Base-by-base conservation (phyloP, 352 stramenopile species). In the Thraustotheca clavata region DNA sequence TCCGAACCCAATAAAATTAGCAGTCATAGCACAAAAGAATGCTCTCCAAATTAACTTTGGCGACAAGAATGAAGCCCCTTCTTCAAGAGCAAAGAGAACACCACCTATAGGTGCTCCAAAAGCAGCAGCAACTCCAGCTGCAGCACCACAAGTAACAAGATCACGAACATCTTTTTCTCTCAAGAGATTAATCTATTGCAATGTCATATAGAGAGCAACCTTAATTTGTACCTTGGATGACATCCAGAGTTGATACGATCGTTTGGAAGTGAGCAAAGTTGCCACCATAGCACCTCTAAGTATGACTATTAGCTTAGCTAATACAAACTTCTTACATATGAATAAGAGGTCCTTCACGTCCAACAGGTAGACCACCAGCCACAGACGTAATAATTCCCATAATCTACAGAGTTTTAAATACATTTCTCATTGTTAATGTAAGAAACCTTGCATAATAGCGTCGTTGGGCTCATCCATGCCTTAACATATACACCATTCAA, bases 41-140 rank as follows among this genome's bases (percentile, higher is more conserved):
- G 67, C 75, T 16, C 71, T 67, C 46, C 74, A 66, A 12, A 62
- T 70, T 24, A 86, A 67, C 68, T 82, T 72, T 18, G 54, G 46
- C 14, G 68, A 69, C 12, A 67, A 55, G 67, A 82, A 86, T 43
- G 72, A 84, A 20, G 59, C 70, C 14, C 65, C 65, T 75, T 71
- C 55, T 67, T 67, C 63, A 35, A 69, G n/a, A 48, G 72, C 39
- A 73, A 76, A 76, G 22, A 76, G 57, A 5, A 76, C 54, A 39
- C 78, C 78, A 34, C 78, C 78, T 34, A 87, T 79, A 14, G 78
- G 78, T 11, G 78, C 74, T 14, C 78, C 78, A 73, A 87, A 87
- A n/a, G 75, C 71, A 22, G 75, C 72, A 4, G 77, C 72, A 66
- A 87, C 81, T 22, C 77, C 77, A 20, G 67, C 71, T 7, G 76